phyloP scores from a whole-genome alignment of 192 early-diverging fungal genomes.

The Umbelopsis sp. region DNA sequence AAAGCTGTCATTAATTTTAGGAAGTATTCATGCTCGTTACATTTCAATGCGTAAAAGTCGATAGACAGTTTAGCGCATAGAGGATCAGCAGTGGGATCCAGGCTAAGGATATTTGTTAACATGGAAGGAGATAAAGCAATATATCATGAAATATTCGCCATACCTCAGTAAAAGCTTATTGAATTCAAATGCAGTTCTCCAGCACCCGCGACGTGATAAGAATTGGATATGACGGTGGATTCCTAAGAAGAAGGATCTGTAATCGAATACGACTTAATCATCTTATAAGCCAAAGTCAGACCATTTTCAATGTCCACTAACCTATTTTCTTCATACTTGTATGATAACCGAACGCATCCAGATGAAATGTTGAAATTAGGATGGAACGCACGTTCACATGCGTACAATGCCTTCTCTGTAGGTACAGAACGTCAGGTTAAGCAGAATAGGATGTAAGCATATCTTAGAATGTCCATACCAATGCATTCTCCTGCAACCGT shows the following conservation, averaged over 20 bases:
- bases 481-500: conserved; percentile 79
- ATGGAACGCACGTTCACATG: conserved; percentile 83
- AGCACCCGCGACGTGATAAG: conserved; percentile 85
- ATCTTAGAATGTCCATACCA: conserved; percentile 32
- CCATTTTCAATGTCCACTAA: conserved; percentile 23
- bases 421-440: conserved; percentile 9
- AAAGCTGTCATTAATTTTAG: conserved; percentile 27
- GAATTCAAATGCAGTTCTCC: conserved; percentile 91
- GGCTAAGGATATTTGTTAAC: conserved; percentile 34
- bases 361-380: conserved; percentile 70
- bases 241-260: conserved; percentile 72
- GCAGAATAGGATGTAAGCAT: too few species aligned
- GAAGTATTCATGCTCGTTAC: conserved; percentile 69
- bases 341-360: conserved; percentile 70
- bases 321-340: conserved; percentile 76
- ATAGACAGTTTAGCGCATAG: conserved; percentile 74
- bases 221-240: conserved; percentile 86
- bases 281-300: not conserved
- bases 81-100: conserved; percentile 81
- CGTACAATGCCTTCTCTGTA: conserved; percentile 81
- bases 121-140: not conserved
- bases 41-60: conserved; percentile 86
- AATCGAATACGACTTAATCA: not conserved
- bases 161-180: conserved; percentile 69
- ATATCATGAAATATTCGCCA: not conserved